A percentile compares a stretch with the other conserved stretches of the same genome.
phyloP scores from a whole-genome alignment of 345 rosid species.

The Arabidopsis suecica region DNA sequence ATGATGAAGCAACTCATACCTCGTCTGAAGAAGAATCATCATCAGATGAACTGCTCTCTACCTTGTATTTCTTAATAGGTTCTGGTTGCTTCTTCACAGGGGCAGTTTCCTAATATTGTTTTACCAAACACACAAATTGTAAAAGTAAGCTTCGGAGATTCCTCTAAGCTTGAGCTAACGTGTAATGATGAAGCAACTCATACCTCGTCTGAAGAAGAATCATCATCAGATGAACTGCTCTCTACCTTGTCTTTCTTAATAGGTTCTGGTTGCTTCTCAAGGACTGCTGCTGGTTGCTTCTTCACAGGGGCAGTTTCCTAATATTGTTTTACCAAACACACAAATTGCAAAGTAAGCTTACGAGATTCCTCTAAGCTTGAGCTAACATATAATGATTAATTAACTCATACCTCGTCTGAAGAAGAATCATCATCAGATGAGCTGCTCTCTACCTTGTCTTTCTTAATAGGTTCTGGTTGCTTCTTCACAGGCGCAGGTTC shows the following conservation, averaged over 20 bases:
- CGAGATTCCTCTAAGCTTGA: neutral
- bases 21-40: slow-evolving; percentile 44
- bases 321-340: neutral
- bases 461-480: slow-evolving; percentile 33
- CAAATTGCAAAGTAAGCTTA: neutral
- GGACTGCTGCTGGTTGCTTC: neutral
- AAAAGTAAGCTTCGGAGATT: neutral
- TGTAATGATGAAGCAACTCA: neutral
- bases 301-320: slow-evolving; percentile 43
- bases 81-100: slow-evolving; percentile 18
- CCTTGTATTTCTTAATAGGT: slow-evolving; percentile 30
- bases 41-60: slow-evolving; percentile 46
- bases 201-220: neutral
- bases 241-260: slow-evolving; percentile 28
- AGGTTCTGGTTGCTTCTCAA: neutral
- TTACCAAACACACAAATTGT: neutral
- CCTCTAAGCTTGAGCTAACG: neutral
- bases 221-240: slow-evolving; percentile 41
- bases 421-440: slow-evolving; percentile 52
- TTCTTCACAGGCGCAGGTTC: slow-evolving; percentile 36
- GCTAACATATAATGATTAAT: neutral
- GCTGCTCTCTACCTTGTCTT: slow-evolving; percentile 42
- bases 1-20: slow-evolving; percentile 25
- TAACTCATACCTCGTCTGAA: slow-evolving; percentile 35
- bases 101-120: slow-evolving; percentile 37